A percentile compares a stretch with the other conserved stretches of the same genome.
These are phyloP conservation scores for Pleurotus pulmonarius DNA, from an alignment of 768 basidiomycete species.

Conservation along the genomic window DNA sequence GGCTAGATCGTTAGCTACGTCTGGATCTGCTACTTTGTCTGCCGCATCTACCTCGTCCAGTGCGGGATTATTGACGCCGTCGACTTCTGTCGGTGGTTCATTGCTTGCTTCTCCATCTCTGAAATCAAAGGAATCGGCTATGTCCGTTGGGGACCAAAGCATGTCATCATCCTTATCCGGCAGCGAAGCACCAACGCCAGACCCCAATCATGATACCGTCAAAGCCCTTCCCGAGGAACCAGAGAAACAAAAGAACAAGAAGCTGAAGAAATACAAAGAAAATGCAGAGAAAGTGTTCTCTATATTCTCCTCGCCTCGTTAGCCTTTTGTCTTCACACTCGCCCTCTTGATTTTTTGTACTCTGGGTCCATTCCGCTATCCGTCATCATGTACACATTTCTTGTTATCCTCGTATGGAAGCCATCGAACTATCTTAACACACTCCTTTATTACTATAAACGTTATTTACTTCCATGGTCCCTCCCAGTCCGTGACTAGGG, in stretches of 20 bases:
- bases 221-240: slow-evolving; percentile 34
- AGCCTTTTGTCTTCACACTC: slow-evolving; percentile 22
- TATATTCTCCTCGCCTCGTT: slow-evolving; percentile 72
- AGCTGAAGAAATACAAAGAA: slow-evolving; percentile 83
- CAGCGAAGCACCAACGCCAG: slow-evolving; percentile 20
- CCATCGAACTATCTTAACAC: slow-evolving; percentile 25
- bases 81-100: slow-evolving; percentile 50
- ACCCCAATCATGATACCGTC: slow-evolving; percentile 22
- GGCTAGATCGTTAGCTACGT: slow-evolving; percentile 32
- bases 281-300: slow-evolving; percentile 84
- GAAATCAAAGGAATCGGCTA: slow-evolving; percentile 76
- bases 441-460: slow-evolving; percentile 16
- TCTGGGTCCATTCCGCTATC: slow-evolving; percentile 3
- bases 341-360: slow-evolving; percentile 4
- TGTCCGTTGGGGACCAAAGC: slow-evolving; percentile 69
- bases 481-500: slow-evolving; percentile 4
- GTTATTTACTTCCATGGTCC: slow-evolving; percentile 10
- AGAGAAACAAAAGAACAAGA: slow-evolving; percentile 68
- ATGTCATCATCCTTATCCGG: slow-evolving; percentile 68
- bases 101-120: slow-evolving; percentile 59
- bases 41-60: slow-evolving; percentile 32
- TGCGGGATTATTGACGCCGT: slow-evolving; percentile 57
- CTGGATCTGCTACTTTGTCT: slow-evolving; percentile 46
- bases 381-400: slow-evolving; percentile 15
- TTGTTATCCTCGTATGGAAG: slow-evolving; percentile 13